Conservation (phyloP, 2,329 filamentous ascomycete species). For the Tolypocladium ovalisporum region DNA sequence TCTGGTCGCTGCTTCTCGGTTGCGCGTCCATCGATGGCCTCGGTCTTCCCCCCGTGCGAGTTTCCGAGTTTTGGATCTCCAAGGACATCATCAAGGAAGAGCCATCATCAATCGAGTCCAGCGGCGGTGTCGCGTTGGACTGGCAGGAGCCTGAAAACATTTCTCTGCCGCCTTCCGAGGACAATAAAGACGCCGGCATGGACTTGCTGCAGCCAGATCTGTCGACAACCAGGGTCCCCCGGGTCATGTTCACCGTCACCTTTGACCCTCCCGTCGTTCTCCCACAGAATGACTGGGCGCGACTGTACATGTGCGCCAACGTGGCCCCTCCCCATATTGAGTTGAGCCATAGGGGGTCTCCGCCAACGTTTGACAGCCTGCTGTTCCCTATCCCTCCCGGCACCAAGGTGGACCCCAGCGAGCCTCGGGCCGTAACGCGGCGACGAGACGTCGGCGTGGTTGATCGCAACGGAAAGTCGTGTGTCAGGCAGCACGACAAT, state of each 20-base stretch:
- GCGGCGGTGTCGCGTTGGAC: constrained; percentile 41
- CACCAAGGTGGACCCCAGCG: constrained; percentile 42
- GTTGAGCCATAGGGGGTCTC: constrained; percentile 15
- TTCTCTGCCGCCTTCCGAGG: constrained; percentile 36
- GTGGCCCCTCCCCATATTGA: constrained; percentile 26
- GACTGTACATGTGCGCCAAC: constrained; percentile 49
- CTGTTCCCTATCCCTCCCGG: constrained; percentile 43
- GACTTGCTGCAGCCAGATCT: constrained; percentile 37
- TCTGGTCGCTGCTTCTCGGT: constrained; percentile 59
- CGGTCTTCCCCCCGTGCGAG: constrained; percentile 49
- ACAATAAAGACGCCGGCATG: constrained; percentile 39
- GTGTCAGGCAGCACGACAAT: constrained; percentile 37
- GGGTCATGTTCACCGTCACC: constrained; percentile 63
- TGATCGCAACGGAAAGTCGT: constrained; percentile 15
- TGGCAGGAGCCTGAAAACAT: constrained; percentile 65
- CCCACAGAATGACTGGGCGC: constrained; percentile 51
- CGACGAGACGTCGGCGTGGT: constrained; percentile 35
- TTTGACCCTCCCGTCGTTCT: constrained; percentile 66
- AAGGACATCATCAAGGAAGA: constrained; percentile 50
- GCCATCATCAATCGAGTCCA: constrained; percentile 26
- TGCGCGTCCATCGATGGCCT: constrained; percentile 40
- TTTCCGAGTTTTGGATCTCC: constrained; percentile 66
- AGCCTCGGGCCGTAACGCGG: constrained; percentile 43
- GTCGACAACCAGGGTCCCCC: constrained; percentile 45
- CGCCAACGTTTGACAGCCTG: constrained; percentile 45